Evolutionary conservation across 139 green algal genomes (phyloP).

Genomic region (Chlorella sp.): DNA sequence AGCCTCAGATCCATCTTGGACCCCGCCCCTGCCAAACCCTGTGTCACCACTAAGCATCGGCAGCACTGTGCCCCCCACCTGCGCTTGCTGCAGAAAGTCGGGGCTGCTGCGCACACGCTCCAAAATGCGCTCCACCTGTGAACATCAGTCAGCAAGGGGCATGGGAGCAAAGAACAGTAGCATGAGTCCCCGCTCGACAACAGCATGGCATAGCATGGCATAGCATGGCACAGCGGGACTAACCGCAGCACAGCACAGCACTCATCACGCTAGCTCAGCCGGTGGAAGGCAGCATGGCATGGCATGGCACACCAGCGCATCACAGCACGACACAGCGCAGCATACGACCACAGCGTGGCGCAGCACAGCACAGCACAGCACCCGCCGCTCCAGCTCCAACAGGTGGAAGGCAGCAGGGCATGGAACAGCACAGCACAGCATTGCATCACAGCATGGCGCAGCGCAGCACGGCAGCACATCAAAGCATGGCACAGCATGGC

Average conservation of each 20-base stretch:
- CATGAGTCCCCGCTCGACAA: too few species aligned
- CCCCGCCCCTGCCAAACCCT: background rate
- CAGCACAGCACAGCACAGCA: background rate
- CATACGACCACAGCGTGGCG: background rate
- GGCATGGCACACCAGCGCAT: background rate
- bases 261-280: too few species aligned
- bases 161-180: too few species aligned
- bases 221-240: too few species aligned
- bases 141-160: too few species aligned
- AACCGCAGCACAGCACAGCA: background rate
- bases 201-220: too few species aligned
- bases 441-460: background rate
- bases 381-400: too few species aligned
- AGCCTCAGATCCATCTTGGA: too few species aligned
- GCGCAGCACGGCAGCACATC: background rate
- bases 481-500: background rate
- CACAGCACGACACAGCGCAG: background rate
- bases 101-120: constrained; percentile 27
- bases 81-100: constrained; percentile 44
- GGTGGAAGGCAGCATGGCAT: too few species aligned
- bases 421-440: background rate
- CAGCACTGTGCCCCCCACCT: background rate
- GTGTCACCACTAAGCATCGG: background rate
- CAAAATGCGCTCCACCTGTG: constrained; percentile 45
- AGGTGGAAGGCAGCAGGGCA: too few species aligned